Evolutionary conservation across 2,329 filamentous ascomycete species (phyloP), one percentile per base, ranked within the genome.

Genomic region (Fusarium torulosum): DNA sequence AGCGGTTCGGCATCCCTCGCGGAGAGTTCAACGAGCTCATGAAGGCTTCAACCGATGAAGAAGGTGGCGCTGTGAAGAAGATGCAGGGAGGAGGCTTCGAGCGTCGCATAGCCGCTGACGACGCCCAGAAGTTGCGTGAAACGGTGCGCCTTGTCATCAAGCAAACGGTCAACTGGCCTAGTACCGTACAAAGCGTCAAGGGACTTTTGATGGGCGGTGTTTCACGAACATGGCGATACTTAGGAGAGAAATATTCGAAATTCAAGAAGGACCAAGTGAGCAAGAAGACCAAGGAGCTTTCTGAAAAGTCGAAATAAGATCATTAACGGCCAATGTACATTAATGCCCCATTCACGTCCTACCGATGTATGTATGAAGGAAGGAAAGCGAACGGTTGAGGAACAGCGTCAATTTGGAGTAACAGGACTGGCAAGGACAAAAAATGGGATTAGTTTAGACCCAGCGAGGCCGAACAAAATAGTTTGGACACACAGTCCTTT

Each of bases 91-190:
- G 94, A 44, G 86, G 88, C 2, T 98, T 99, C 69, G 96, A 99
- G 79, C 88, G 86, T 72, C 88, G 93, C 20, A 96, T 99, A 70
- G 94, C 91, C 1, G 83, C 84, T 44, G 91, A 91, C 58, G 86
- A 91, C 38, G 79, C 87, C 0, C 82, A 85, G 20, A 87, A 91
- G 70, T 82, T 98, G n/a, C 85, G 85, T 41, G 82, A 87, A 25
- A 90, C 91, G 69, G 88, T 98, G 19, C 86, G 90, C 33, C 84
- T 85, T 37, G 91, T 94, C 40, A 94, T 99, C 74, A 91, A 89
- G 75, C 91, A 91, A 76, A 98, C 96, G 0, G 93, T 98, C 72
- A 87, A 88, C 56, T 98, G 96, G 96, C 94, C 96, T 1, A 96
- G 93, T 73, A 93, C 92, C 4, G 89, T 89, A 7, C 95, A 99